Percentiles rank a stretch among this genome's conserved stretches.
Evolutionary conservation across 1,284 basidiomycete species (phyloP).

Genomic region (Microbotryum saponariae): DNA sequence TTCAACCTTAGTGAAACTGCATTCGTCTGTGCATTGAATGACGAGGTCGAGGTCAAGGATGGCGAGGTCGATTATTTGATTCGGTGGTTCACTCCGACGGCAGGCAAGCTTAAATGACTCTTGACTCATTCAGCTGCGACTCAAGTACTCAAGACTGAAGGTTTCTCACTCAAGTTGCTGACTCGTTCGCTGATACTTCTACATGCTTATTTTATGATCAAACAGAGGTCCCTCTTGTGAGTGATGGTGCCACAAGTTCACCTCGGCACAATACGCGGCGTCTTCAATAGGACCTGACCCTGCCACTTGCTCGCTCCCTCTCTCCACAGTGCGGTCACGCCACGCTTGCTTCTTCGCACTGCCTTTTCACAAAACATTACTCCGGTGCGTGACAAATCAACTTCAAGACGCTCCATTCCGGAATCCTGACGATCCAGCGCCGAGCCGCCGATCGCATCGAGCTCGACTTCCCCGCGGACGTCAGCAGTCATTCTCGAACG

Average conservation of each 20-base stretch:
- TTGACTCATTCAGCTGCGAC: neutral
- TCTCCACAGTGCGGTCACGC: slow-evolving; percentile 48
- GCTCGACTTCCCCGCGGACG: slow-evolving; percentile 44
- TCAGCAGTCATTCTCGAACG: slow-evolving; percentile 9
- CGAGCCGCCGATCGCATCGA: slow-evolving; percentile 42
- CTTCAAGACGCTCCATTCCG: slow-evolving; percentile 40
- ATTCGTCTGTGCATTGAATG: slow-evolving; percentile 38
- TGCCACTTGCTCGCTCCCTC: neutral
- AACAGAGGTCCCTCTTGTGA: slow-evolving; percentile 11
- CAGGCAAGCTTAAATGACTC: neutral
- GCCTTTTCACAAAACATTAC: slow-evolving; percentile 41
- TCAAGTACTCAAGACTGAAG: neutral
- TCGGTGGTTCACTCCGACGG: slow-evolving; percentile 23
- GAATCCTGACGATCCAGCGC: slow-evolving; percentile 20
- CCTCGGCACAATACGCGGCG: slow-evolving; percentile 28
- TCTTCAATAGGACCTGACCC: neutral
- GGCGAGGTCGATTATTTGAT: slow-evolving; percentile 14
- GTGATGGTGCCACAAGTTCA: neutral
- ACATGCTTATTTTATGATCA: neutral
- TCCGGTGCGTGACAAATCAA: slow-evolving; percentile 39
- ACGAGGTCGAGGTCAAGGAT: neutral
- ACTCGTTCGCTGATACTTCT: too few relatives aligned
- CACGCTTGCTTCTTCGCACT: slow-evolving; percentile 47
- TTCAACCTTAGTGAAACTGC: slow-evolving; percentile 49
- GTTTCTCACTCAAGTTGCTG: too few relatives aligned